Percentiles rank a stretch among this genome's conserved stretches.
Conservation (phyloP, 73 alveolate species). For the Symbiodinium pilosum region DNA sequence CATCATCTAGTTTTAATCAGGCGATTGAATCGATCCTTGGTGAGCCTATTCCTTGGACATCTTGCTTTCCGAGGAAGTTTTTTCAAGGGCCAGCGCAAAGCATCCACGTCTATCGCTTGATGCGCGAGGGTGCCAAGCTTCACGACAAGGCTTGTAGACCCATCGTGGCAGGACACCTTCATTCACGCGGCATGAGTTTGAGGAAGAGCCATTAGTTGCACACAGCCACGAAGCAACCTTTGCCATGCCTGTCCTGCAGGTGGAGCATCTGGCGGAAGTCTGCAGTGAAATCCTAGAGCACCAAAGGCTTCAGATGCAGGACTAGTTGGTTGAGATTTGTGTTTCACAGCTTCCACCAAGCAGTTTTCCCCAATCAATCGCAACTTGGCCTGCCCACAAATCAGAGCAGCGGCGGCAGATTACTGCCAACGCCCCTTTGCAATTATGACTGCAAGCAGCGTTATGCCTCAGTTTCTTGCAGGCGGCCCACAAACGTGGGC, state of each 20-base stretch:
- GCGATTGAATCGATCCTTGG: too few species aligned
- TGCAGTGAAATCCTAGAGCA: slow-evolving; percentile 2
- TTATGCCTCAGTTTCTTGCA: neutral
- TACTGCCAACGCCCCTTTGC: neutral
- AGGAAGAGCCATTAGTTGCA: too few species aligned
- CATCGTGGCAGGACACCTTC: too few species aligned
- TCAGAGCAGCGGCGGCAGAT: neutral
- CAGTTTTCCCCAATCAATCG: neutral
- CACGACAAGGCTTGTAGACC: slow-evolving; percentile 81
- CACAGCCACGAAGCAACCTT: too few species aligned
- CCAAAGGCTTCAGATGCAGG: neutral
- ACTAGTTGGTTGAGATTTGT: neutral
- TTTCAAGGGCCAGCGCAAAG: slow-evolving; percentile 90
- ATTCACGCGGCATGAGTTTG: too few species aligned
- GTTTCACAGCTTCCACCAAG: too few species aligned
- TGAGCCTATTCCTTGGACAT: too few species aligned
- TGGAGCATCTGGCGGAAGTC: neutral
- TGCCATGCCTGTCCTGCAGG: too few species aligned
- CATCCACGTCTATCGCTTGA: slow-evolving; percentile 77
- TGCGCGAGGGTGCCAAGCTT: slow-evolving; percentile 49
- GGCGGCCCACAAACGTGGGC: slow-evolving; percentile 4
- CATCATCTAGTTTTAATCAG: too few species aligned
- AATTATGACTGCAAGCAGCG: neutral
- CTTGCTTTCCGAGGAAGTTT: slow-evolving; percentile 6
- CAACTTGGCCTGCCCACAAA: neutral